Percentiles rank a stretch among this genome's conserved stretches.
Evolutionary conservation across 768 basidiomycete species (phyloP).

Genomic region (Mycena polygramma): DNA sequence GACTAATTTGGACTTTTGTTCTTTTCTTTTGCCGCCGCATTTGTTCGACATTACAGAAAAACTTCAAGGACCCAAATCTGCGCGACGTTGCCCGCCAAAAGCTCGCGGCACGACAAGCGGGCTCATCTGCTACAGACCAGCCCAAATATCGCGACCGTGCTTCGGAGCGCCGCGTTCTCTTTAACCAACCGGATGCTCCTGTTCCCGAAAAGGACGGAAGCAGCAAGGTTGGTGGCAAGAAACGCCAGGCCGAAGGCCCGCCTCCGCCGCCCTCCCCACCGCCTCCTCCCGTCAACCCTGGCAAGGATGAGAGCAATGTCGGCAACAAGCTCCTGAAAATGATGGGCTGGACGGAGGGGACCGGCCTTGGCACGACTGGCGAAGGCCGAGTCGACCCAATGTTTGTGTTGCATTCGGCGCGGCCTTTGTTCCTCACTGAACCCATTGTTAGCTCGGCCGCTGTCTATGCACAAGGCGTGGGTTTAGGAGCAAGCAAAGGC

Average conservation of each 20-base stretch:
- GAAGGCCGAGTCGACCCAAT: conserved; percentile 93
- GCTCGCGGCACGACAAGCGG: conserved; percentile 58
- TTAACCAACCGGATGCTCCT: conserved; percentile 93
- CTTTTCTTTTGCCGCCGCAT: conserved; percentile 39
- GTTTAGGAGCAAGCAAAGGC: conserved; percentile 93
- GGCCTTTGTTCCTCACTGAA: conserved; percentile 18
- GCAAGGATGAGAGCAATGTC: conserved; percentile 85
- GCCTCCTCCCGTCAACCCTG: conserved; percentile 75
- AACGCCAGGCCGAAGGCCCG: conserved; percentile 66
- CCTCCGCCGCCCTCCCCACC: conserved; percentile 75
- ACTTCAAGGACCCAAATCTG: conserved; percentile 78
- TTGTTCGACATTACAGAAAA: conserved; percentile 71
- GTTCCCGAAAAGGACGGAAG: conserved; percentile 61
- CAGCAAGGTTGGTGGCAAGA: conserved; percentile 45
- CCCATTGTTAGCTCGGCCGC: conserved; percentile 73
- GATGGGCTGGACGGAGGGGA: conserved; percentile 98
- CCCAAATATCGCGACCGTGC: conserved; percentile 97
- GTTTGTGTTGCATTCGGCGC: conserved; percentile 54
- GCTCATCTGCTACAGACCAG: conserved; percentile 53
- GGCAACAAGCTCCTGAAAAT: conserved; percentile 95
- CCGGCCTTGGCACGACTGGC: conserved; percentile 84
- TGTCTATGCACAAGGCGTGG: conserved; percentile 89
- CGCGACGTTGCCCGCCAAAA: conserved; percentile 84
- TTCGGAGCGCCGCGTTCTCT: conserved; percentile 88
- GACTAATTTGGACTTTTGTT: conserved; percentile 34